Evolutionary conservation across 768 basidiomycete species (phyloP).

Genomic region (Pulveroboletus sp.): DNA sequence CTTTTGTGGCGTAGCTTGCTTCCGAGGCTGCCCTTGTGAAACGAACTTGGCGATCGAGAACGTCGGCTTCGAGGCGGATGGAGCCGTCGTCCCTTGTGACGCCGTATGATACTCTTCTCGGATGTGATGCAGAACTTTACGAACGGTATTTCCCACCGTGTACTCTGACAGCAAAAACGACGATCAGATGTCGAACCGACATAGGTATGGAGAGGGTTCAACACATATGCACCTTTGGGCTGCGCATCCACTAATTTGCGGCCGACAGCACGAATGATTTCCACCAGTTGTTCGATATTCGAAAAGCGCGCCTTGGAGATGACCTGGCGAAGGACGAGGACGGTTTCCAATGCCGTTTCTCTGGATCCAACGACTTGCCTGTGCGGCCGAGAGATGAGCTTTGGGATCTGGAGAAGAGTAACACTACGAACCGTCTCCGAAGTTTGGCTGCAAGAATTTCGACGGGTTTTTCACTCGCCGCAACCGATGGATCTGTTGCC

Average conservation of each 20-base stretch:
- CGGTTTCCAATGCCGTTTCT: slow-evolving; percentile 84
- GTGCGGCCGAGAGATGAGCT: slow-evolving; percentile 8
- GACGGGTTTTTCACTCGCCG: slow-evolving; percentile 53
- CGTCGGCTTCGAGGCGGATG: slow-evolving; percentile 36
- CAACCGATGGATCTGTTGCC: slow-evolving; percentile 38
- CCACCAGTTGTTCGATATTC: slow-evolving; percentile 81
- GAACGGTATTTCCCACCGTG: slow-evolving; percentile 90
- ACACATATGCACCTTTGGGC: slow-evolving; percentile 84
- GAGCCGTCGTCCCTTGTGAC: slow-evolving; percentile 42
- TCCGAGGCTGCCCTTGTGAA: slow-evolving; percentile 67
- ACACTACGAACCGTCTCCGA: slow-evolving; percentile 58
- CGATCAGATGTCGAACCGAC: too few relatives aligned
- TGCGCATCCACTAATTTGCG: slow-evolving; percentile 83
- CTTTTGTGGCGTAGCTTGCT: slow-evolving; percentile 40
- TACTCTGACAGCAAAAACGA: too few relatives aligned
- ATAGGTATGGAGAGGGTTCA: slow-evolving; percentile 1
- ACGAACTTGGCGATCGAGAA: slow-evolving; percentile 83
- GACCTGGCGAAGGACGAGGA: slow-evolving; percentile 84
- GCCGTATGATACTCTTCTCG: slow-evolving; percentile 93
- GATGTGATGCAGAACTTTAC: slow-evolving; percentile 89
- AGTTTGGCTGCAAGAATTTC: slow-evolving; percentile 68
- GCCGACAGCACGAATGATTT: slow-evolving; percentile 76
- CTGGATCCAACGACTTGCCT: slow-evolving; percentile 93
- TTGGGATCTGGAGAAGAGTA: slow-evolving; percentile 34
- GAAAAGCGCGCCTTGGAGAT: slow-evolving; percentile 83